Base-by-base conservation (phyloP, 2,329 filamentous ascomycete genomes). In the Aspergillus quadricinctus region DNA sequence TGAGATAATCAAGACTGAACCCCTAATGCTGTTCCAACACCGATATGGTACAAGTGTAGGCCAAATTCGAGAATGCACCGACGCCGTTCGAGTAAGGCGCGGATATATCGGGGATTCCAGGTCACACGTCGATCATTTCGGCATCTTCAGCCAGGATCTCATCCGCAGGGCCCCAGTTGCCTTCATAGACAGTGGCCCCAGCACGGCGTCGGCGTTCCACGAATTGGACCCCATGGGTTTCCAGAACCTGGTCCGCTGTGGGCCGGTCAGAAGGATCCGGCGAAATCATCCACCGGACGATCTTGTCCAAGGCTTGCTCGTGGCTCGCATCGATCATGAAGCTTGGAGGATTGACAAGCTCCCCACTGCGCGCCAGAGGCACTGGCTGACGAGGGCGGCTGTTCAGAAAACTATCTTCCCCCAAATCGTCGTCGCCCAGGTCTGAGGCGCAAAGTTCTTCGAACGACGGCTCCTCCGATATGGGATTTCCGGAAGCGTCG, bases 171-270 rank as follows among this genome's bases (percentile, higher is more conserved):
- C 94, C 94, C 89, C 92, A 99, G 71, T 90, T 94, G 60, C 94
- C 94, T 76, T 99, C 94, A 66, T 89, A 99, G 53, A 99, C 87
- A 0, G 92, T 97, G n/a, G 94, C 94, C 48, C 92, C 90, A 10
- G 92, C 90, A 54, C 88, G 86, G 54, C 92, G 86, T 60, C 92
- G 86, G 51, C 80, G 77, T 54, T 86, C 83, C 31, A 95, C 88
- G 89, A 94, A 99, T 59, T 82, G 83, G 52, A 96, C 82, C 25
- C 91, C 90, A 50, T 87, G 85, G 1, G 87, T 83, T 48, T 83
- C 77, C 49, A 96, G 82, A 10, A 99, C 77, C 61, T 95, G 83
- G 52, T 88, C 81, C 25, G 91, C 83, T 1, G 82, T 83, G 4
- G 93, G 94, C 53, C 94, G 88, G 50, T 86, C 78, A 11, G 78